Percentiles rank a stretch among this genome's conserved stretches.
These are phyloP conservation scores for Lathyrus oleraceus DNA, from an alignment of 306 rosid genomes.

Conservation along the genomic window DNA sequence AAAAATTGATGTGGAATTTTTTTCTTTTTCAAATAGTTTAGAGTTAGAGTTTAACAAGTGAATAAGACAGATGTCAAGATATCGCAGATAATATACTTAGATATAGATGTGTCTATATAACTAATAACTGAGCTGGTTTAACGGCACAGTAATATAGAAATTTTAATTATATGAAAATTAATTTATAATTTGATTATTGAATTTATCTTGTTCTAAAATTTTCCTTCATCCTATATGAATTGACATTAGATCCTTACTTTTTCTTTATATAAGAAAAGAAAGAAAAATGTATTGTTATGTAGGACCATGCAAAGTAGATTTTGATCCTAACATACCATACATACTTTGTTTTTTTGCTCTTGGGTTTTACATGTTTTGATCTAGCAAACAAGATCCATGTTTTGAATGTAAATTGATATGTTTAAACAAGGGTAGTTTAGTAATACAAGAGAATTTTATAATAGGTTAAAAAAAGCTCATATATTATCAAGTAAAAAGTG, in stretches of 20 bases:
- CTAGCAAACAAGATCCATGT: conserved; percentile 23
- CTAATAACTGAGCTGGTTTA: too few relatives aligned
- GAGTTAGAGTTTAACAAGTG: too few relatives aligned
- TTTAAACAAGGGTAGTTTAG: background rate
- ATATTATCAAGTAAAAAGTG: too few relatives aligned
- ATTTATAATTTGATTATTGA: conserved; percentile 31
- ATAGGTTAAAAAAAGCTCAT: too few relatives aligned
- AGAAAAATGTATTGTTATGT: conserved; percentile 42
- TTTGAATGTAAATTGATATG: background rate
- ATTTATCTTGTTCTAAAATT: conserved; percentile 30
- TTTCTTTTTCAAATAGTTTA: background rate
- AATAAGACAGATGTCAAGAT: too few relatives aligned
- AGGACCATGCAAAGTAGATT: conserved; percentile 55
- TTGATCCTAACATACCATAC: conserved; percentile 48
- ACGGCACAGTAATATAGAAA: too few relatives aligned
- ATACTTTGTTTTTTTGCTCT: conserved; percentile 30
- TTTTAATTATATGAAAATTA: conserved; percentile 18
- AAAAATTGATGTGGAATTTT: conserved; percentile 49
- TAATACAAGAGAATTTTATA: background rate
- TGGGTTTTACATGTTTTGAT: conserved; percentile 35
- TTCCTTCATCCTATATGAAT: conserved; percentile 48
- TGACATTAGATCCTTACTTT: conserved; percentile 82
- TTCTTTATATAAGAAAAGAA: conserved; percentile 44
- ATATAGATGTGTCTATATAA: too few relatives aligned
- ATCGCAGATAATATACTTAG: too few relatives aligned